These are phyloP conservation scores for Cadophora gregata DNA, from an alignment of 2,329 filamentous ascomycete genomes.

Conservation along the genomic window DNA sequence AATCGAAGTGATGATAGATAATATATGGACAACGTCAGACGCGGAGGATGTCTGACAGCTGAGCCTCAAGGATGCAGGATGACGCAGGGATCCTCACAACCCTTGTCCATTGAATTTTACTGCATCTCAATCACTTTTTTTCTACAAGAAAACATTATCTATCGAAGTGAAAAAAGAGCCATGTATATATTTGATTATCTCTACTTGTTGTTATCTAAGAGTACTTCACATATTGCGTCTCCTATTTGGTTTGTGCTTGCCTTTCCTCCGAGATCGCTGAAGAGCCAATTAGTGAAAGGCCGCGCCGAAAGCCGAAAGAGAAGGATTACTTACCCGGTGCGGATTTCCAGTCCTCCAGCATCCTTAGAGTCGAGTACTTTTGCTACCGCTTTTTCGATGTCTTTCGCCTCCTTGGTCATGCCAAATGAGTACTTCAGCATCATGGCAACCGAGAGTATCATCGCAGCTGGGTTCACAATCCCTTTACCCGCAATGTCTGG, in stretches of 20 bases:
- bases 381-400: constrained; percentile 79
- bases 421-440: constrained; percentile 90
- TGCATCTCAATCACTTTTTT: too few relatives aligned
- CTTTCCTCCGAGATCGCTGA: constrained; percentile 12
- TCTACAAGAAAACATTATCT: too few relatives aligned
- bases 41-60: not conserved
- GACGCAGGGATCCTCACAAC: not conserved
- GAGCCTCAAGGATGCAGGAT: not conserved
- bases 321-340: constrained; percentile 9
- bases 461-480: constrained; percentile 87
- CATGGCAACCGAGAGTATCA: constrained; percentile 91
- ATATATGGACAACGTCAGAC: not conserved
- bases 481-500: constrained; percentile 90
- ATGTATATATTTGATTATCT: not conserved
- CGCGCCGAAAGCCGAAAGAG: too few relatives aligned
- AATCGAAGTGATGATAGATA: not conserved
- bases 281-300: not conserved
- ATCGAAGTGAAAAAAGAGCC: not conserved
- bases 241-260: constrained; percentile 16
- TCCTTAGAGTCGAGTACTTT: constrained; percentile 70
- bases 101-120: not conserved
- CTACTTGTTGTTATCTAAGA: not conserved
- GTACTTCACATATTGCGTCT: constrained; percentile 9
- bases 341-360: constrained; percentile 21
- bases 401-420: constrained; percentile 73